Evolutionary conservation across 176 grass and related monocot genomes (phyloP), one percentile per base, ranked within the genome.

Genomic region (Puccinellia tenuiflora): DNA sequence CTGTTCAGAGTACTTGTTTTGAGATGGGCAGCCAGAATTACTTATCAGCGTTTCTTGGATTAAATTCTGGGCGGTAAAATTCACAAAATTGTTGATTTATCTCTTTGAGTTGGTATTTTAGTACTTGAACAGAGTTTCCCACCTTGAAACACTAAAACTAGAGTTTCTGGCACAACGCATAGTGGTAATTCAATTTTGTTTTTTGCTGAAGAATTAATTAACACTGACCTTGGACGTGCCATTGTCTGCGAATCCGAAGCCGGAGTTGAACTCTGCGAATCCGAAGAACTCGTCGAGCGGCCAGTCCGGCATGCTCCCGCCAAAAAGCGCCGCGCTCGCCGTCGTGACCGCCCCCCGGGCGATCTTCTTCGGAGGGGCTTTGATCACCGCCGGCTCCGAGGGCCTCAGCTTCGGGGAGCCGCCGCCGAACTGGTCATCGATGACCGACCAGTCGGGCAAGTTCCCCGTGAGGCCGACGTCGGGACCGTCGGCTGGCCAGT

Each of bases 271-370:
- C 24, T 94, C 95, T 0, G 69, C 53, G 84, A 94, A 92, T 0
- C 88, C 95, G 54, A 97, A 94, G 78, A 91, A 92, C 7, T 97
- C 90, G 25, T 97, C 84, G 1, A 92, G 89, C 11, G 92, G 84
- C 95, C 95, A 97, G 81, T 91, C 90, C 28, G 65, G 63, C 71
- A 81, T 76, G 24, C 29, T 86, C 20, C 84, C 92, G 18, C 55
- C 47, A 86, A 81, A 83, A 39, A 42, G 8, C 5, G 80, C 76
- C 9, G 81, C 39, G 16, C 39, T 66, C 1, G 61, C 63, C 1
- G 28, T 37, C 1, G 73, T 71, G 75, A 83, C 30, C 1, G 71
- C 0, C 7, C 31, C 84, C 1, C 86, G 79, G 13, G 76, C 50
- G 65, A 40, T 66, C 73, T 73, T 76, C 74, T 79, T 92, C 0